Evolutionary conservation across 371 early-diverging fungal species (phyloP), one percentile per base, ranked within the genome.

Genomic region (Circinella minor): DNA sequence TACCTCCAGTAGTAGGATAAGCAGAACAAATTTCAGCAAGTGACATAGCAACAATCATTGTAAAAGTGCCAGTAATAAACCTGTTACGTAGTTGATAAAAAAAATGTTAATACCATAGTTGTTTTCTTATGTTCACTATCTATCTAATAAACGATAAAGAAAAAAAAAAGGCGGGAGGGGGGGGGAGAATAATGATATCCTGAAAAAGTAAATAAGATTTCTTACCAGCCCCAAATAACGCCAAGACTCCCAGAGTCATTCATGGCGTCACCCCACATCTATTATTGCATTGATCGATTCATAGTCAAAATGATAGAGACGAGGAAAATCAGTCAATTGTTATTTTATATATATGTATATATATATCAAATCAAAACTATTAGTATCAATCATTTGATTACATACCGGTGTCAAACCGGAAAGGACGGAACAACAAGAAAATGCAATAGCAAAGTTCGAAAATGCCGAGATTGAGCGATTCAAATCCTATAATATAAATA

Each of bases 21-120:
- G 92, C 86, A 63, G 85, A 84, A 74, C 91, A 91, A 68, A 93
- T 93, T 76, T 93, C 93, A 18, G 92, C 93, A 80, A 92, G 78
- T 3, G 88, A 84, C 60, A 89, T 74, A 36, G 89, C 92, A 37
- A 91, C 86, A 17, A 85, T 72, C 77, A 88, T 83, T 5, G 89
- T 88, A 66, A 90, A 86, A 59, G 77, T 67, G 20, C 79, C 74
- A 3, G 84, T 85, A 36, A 93, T 67, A 51, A 90, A 66, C 93
- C 57, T 57, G 5, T 13, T 51, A n/a, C n/a, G n/a, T n/a, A n/a
- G 1, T 51, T 8, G 15, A 51, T n/a, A 8, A 51, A 1, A 13
- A 49, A 51, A 51, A 43, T 43, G 43, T 43, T 43, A 43, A 1
- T 43, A 27, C 27, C 27, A 27, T 27, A 27, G n/a, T n/a, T 27